These are phyloP conservation scores for Tolypocladium cylindrosporum DNA, from an alignment of 2,329 filamentous ascomycete genomes.

Conservation along the genomic window DNA sequence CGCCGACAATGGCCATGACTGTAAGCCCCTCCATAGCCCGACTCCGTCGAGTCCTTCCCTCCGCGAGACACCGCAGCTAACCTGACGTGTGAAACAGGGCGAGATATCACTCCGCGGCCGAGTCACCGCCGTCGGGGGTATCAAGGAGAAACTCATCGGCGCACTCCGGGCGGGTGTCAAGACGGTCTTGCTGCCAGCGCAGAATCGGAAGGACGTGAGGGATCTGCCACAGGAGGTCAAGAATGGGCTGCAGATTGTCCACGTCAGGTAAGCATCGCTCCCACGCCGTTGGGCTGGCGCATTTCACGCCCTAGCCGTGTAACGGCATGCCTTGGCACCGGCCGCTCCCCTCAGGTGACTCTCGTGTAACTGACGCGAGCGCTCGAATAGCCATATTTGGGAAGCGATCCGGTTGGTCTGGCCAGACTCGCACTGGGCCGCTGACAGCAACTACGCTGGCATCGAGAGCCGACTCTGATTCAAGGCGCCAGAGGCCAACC, in stretches of 20 bases:
- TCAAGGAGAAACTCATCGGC: slow-evolving; percentile 97
- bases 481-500: background rate
- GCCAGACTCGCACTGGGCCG: slow-evolving; percentile 81
- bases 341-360: background rate
- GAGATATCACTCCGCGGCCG: slow-evolving; percentile 74
- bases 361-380: slow-evolving; percentile 19
- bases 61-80: slow-evolving; percentile 9
- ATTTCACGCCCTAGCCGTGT: slow-evolving; percentile 1
- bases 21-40: slow-evolving; percentile 28
- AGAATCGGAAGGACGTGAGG: slow-evolving; percentile 85
- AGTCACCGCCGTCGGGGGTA: slow-evolving; percentile 89
- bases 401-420: slow-evolving; percentile 85
- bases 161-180: slow-evolving; percentile 89
- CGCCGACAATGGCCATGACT: slow-evolving; percentile 93
- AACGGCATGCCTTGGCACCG: background rate
- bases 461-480: slow-evolving; percentile 70
- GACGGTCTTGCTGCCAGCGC: slow-evolving; percentile 77
- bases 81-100: slow-evolving; percentile 31
- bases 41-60: background rate
- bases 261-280: slow-evolving; percentile 58
- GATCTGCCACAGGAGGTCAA: slow-evolving; percentile 87
- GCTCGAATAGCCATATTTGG: slow-evolving; percentile 66
- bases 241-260: slow-evolving; percentile 76
- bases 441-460: slow-evolving; percentile 55
- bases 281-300: background rate